phyloP scores from a whole-genome alignment of 2,329 filamentous ascomycete genomes.

The Alternaria alternata region DNA sequence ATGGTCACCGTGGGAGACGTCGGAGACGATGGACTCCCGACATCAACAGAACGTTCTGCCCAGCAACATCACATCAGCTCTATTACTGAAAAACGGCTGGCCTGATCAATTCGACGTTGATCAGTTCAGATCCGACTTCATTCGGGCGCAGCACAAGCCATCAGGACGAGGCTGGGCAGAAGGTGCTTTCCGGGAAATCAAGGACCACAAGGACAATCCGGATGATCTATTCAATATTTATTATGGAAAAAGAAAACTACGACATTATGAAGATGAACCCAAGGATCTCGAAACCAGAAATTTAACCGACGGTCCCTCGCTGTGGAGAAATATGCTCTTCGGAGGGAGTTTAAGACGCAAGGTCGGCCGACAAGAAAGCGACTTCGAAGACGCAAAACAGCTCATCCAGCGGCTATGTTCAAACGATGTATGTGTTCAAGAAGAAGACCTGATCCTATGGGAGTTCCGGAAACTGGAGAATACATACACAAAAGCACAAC shows the following conservation, averaged over 20 bases:
- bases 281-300: not conserved
- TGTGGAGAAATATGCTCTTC: not conserved
- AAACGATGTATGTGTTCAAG: constrained; percentile 5
- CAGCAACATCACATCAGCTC: not conserved
- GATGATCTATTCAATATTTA: not conserved
- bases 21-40: constrained; percentile 2
- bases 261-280: too few relatives aligned
- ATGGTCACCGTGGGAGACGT: constrained; percentile 27
- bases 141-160: constrained; percentile 16
- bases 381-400: constrained; percentile 13
- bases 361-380: not conserved
- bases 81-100: constrained; percentile 22
- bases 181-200: constrained; percentile 1
- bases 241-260: not conserved
- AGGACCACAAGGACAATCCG: constrained; percentile 3
- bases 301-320: not conserved
- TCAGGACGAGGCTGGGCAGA: constrained; percentile 11
- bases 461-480: constrained; percentile 15
- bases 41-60: constrained; percentile 8
- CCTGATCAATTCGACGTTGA: constrained; percentile 9
- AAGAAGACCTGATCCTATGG: constrained; percentile 19
- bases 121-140: constrained; percentile 23
- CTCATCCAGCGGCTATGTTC: constrained; percentile 11
- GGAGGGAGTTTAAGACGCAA: not conserved
- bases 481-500: constrained; percentile 7